Evolutionary conservation across 805 yeast species (phyloP).

Genomic region (Metschnikowia gruessii): DNA sequence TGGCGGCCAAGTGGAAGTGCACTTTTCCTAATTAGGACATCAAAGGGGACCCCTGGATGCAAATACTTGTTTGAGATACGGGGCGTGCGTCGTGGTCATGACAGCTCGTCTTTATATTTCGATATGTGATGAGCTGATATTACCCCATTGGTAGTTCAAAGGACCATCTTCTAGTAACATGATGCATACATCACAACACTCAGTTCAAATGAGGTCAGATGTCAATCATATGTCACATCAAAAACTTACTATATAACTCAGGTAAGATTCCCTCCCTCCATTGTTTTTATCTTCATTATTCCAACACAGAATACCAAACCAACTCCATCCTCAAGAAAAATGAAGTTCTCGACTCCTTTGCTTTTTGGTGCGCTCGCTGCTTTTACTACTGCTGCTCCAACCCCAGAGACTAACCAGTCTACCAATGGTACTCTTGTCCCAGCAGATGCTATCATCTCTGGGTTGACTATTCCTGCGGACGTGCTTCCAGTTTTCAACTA

Average conservation of each 20-base stretch:
- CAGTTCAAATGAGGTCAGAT: no score
- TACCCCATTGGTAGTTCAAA: constrained; percentile 12
- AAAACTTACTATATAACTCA: not conserved
- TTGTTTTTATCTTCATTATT: not conserved
- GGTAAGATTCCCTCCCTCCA: not conserved
- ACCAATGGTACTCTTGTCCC: constrained; percentile 12
- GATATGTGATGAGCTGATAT: not conserved
- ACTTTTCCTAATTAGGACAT: no score
- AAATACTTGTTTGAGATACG: not conserved
- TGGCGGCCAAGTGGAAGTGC: no score
- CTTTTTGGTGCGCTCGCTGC: constrained; percentile 15
- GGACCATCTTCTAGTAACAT: constrained; percentile 5
- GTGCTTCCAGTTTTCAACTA: constrained; percentile 14
- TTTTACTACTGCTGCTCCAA: constrained; percentile 16
- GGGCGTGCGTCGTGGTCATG: not conserved
- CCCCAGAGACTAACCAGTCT: constrained; percentile 4
- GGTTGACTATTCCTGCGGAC: constrained; percentile 13
- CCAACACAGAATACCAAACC: not conserved
- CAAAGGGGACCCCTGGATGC: not conserved
- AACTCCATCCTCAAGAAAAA: not conserved
- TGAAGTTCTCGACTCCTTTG: constrained; percentile 18
- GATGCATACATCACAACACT: no score
- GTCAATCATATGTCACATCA: no score
- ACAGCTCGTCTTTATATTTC: not conserved
- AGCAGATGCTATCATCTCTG: constrained; percentile 16